Percentiles rank a stretch among this genome's conserved stretches.
phyloP scores from a whole-genome alignment of 2,329 filamentous ascomycete species.

The Diplocarpon mali region DNA sequence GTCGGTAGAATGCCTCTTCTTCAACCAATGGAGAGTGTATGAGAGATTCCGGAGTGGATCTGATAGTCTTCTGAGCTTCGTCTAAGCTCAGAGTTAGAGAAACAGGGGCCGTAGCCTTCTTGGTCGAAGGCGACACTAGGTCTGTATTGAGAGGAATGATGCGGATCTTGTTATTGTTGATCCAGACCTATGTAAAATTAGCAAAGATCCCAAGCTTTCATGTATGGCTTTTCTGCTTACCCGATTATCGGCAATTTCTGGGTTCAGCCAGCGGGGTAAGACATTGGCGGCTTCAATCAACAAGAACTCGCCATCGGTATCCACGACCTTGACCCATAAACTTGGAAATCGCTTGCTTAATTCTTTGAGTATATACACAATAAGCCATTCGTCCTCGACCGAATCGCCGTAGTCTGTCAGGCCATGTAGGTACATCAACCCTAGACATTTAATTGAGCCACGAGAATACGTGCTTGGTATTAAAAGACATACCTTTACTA shows the following conservation, averaged over 20 bases:
- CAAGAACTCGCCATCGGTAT: conserved; percentile 90
- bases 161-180: conserved; percentile 63
- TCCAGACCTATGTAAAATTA: conserved; percentile 54
- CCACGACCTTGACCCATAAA: conserved; percentile 72
- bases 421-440: conserved; percentile 57
- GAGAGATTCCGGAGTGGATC: conserved; percentile 42
- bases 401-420: conserved; percentile 85
- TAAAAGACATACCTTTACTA: conserved; percentile 38
- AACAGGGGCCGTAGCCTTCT: conserved; percentile 29
- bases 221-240: conserved; percentile 28
- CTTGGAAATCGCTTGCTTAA: conserved; percentile 61
- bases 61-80: conserved; percentile 54
- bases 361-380: conserved; percentile 80
- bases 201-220: conserved; percentile 1
- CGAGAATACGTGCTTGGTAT: conserved; percentile 3
- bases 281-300: conserved; percentile 86
- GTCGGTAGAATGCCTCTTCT: conserved; percentile 80
- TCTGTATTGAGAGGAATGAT: conserved; percentile 51
- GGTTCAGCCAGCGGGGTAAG: conserved; percentile 81
- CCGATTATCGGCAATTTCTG: conserved; percentile 77
- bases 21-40: conserved; percentile 67
- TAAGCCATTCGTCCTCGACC: conserved; percentile 93
- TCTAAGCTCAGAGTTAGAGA: conserved; percentile 44
- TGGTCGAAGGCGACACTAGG: conserved; percentile 26
- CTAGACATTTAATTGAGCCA: conserved; percentile 24